Evolutionary conservation across 2,329 filamentous ascomycete species (phyloP).

Genomic region (Hypoxylon sp.): DNA sequence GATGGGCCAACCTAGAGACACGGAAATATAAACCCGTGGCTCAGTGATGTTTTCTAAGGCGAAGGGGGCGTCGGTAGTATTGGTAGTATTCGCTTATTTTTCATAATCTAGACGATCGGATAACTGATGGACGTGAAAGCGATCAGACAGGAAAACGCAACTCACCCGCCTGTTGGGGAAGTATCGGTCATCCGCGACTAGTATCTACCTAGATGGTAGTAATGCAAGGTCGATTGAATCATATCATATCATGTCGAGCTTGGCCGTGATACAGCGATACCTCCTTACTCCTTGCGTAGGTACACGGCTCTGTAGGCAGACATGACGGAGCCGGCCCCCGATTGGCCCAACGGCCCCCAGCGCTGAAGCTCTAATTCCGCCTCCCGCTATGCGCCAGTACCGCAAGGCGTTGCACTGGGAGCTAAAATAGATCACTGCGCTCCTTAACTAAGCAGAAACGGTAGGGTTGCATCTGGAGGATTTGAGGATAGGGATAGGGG

Average conservation of each 20-base stretch:
- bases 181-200: background rate
- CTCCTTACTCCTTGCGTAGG: constrained; percentile 1
- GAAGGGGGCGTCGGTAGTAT: background rate
- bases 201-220: background rate
- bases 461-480: constrained; percentile 4
- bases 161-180: background rate
- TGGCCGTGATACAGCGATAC: background rate
- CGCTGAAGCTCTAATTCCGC: background rate
- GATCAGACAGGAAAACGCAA: background rate
- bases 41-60: background rate
- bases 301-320: background rate
- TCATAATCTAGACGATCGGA: background rate
- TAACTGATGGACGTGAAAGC: background rate
- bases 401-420: background rate
- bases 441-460: background rate
- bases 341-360: background rate
- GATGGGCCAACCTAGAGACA: background rate
- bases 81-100: background rate
- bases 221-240: background rate
- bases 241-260: background rate
- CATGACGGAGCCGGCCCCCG: background rate
- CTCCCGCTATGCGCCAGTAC: background rate
- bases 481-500: background rate
- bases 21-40: background rate
- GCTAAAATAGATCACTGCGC: background rate